Evolutionary conservation across 352 stramenopile genomes (phyloP), one percentile per base, ranked within the genome.

Genomic region (Globisporangium iwayamae): DNA sequence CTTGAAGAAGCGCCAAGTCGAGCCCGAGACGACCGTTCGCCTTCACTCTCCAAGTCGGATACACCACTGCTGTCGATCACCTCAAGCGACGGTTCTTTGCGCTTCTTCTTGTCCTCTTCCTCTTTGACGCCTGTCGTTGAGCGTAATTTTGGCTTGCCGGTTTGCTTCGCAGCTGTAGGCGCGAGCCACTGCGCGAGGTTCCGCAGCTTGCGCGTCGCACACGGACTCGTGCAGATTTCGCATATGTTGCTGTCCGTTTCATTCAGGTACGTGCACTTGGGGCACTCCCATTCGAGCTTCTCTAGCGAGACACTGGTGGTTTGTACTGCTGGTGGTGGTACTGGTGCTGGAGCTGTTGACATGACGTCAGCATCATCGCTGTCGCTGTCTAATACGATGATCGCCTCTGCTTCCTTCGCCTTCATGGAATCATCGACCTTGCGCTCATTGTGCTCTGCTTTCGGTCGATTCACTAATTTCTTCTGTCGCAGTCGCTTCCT

Each of bases 261-360:
- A 51, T 89, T 87, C 7, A 76, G 25, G 25, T 75, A 87, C 8
- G 80, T 89, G 56, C 80, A 89, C 47, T 68, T 71, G 7, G 52
- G 51, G 14, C 78, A 87, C 34, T 69, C 67, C 78, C 80, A 87
- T 8, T 64, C 46, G n/a, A 16, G 55, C 57, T 41, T 38, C 34
- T 57, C 43, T 11, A 11, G 51, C 16, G n/a, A 36, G 1, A 14
- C 16, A 41, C 16, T 25, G 14, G 4, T 8, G 16, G 2, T 8
- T 18, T n/a, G 7, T 22, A 41, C 30, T 34, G 51, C 6, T 41
- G 10, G 28, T 46, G 58, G n/a, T 22, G 38, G 7, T 39, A 13
- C 45, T 43, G 41, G 46, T 50, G 30, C 22, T n/a, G 39, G 59
- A 7, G 51, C 22, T 41, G 67, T 52, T 2, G 73, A 45, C 16